Evolutionary conservation across 768 basidiomycete species (phyloP).

Genomic region (Boletellus emodensis): DNA sequence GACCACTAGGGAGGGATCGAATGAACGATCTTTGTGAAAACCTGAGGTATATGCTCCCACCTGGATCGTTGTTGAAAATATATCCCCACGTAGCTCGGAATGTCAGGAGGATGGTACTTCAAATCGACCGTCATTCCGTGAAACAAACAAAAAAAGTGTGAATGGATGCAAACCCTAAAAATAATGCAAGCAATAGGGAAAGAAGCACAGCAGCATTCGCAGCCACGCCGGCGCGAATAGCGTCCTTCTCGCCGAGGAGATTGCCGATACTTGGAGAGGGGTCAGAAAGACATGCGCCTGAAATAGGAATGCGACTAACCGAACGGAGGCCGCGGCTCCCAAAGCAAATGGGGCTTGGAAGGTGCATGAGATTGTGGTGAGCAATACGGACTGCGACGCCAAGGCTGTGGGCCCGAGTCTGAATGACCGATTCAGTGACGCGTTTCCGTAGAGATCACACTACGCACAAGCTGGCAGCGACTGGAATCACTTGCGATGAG

Average conservation of each 20-base stretch:
- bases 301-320: conserved; percentile 40
- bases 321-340: conserved; percentile 78
- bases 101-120: conserved; percentile 49
- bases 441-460: not conserved
- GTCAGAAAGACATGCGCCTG: not conserved
- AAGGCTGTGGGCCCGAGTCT: conserved; percentile 78
- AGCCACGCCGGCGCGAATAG: conserved; percentile 64
- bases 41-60: conserved; percentile 26
- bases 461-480: conserved; percentile 51
- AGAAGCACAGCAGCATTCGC: conserved; percentile 64
- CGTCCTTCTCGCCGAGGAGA: conserved; percentile 76
- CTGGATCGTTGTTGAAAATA: conserved; percentile 68
- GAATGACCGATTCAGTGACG: conserved; percentile 16
- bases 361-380: conserved; percentile 67
- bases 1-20: conserved; percentile 9
- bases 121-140: not conserved
- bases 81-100: conserved; percentile 69
- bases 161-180: conserved; percentile 50
- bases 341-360: conserved; percentile 84
- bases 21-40: not conserved
- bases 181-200: conserved; percentile 51
- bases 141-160: not conserved
- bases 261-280: conserved; percentile 68
- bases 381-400: conserved; percentile 84
- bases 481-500: conserved; percentile 25